These are phyloP conservation scores for Thuidium tamariscinum DNA, from an alignment of 225 moss, liverwort and hornwort species.

Conservation along the genomic window DNA sequence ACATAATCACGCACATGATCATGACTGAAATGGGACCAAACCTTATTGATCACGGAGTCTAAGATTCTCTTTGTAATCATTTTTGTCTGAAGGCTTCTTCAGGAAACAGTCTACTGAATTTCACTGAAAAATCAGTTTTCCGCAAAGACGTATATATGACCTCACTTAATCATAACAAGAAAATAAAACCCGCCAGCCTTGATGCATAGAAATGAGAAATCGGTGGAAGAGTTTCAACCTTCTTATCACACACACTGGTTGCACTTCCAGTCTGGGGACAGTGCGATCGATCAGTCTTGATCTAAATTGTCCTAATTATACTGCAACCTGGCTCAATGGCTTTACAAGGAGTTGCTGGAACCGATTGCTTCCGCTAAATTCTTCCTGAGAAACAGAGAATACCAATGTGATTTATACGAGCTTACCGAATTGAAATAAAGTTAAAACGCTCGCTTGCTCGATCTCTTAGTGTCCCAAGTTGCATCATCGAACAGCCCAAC, in stretches of 20 bases:
- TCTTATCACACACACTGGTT: not conserved
- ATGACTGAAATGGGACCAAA: not conserved
- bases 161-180: not conserved
- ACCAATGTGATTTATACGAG: not conserved
- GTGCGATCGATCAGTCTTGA: not conserved
- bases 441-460: not conserved
- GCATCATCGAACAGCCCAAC: not conserved
- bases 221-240: not conserved
- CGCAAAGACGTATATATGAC: not conserved
- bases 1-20: not conserved
- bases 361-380: not conserved
- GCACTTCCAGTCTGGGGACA: not conserved
- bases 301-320: not conserved
- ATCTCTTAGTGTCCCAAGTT: not conserved
- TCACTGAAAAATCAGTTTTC: not conserved
- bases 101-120: not conserved
- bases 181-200: not conserved
- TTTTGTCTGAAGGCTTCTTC: not conserved
- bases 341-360: not conserved
- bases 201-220: not conserved
- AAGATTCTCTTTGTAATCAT: not conserved
- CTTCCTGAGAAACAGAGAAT: not conserved
- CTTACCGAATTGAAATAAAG: not conserved
- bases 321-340: not conserved
- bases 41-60: not conserved